phyloP scores from a whole-genome alignment of 805 yeast genomes.

The Kluyveromyces starmeri region DNA sequence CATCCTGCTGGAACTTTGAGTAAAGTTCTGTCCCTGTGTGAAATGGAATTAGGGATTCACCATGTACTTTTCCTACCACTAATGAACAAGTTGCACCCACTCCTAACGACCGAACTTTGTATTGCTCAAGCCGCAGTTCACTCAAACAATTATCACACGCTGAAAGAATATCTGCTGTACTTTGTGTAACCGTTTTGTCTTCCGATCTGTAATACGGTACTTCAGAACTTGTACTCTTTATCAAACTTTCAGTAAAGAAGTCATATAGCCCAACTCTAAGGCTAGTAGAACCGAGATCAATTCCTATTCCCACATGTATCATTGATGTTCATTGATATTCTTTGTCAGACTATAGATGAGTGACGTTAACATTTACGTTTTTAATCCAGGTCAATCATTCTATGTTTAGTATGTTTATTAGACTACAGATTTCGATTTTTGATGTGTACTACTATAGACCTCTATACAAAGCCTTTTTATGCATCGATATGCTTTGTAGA shows the following conservation, averaged over 20 bases:
- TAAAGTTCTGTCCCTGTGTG: too few relatives aligned
- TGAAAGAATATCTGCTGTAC: slow-evolving; percentile 32
- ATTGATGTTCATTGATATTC: too few relatives aligned
- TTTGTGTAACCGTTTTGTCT: slow-evolving; percentile 32
- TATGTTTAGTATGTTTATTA: too few relatives aligned
- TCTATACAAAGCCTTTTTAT: too few relatives aligned
- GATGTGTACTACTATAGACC: too few relatives aligned
- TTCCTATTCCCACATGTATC: slow-evolving; percentile 30
- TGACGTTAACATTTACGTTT: too few relatives aligned
- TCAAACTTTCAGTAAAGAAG: slow-evolving; percentile 12
- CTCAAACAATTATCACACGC: slow-evolving; percentile 25
- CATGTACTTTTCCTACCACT: slow-evolving; percentile 33
- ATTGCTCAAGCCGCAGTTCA: slow-evolving; percentile 2
- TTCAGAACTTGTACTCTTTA: slow-evolving; percentile 9
- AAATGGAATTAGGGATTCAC: slow-evolving; percentile 20
- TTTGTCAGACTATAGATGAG: too few relatives aligned
- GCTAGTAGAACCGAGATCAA: slow-evolving; percentile 45
- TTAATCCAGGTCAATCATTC: too few relatives aligned
- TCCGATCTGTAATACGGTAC: slow-evolving; percentile 19
- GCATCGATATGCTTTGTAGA: too few relatives aligned
- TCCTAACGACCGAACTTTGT: slow-evolving; percentile 25
- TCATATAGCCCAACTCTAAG: slow-evolving; percentile 34
- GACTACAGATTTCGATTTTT: too few relatives aligned
- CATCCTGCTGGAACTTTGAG: too few relatives aligned
- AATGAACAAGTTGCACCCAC: slow-evolving; percentile 54